Conservation (phyloP, 768 basidiomycete genomes). For the Pholiota conissans region DNA sequence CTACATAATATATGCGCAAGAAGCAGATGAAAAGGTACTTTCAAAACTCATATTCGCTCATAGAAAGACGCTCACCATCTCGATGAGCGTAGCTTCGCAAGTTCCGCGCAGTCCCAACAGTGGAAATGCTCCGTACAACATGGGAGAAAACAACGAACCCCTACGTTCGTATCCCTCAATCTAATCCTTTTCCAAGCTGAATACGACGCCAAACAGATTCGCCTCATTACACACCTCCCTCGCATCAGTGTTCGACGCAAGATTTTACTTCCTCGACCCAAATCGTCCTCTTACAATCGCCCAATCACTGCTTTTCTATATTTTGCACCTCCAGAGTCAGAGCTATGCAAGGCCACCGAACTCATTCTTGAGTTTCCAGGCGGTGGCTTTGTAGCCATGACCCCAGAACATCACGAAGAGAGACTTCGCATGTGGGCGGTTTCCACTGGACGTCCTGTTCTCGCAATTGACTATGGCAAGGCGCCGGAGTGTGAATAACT, state of each 20-base stretch:
- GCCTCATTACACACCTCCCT: constrained; percentile 66
- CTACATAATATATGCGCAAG: constrained; percentile 84
- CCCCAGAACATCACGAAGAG: constrained; percentile 95
- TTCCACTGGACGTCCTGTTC: constrained; percentile 72
- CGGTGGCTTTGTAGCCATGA: constrained; percentile 96
- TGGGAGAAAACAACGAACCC: constrained; percentile 99
- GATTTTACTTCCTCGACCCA: constrained; percentile 81
- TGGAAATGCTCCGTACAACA: constrained; percentile 92
- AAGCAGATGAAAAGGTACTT: constrained; percentile 91
- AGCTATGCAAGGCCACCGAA: constrained; percentile 69
- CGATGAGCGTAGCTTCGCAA: constrained; percentile 66
- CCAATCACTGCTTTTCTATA: constrained; percentile 85
- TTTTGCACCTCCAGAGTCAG: constrained; percentile 67
- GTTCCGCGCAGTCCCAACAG: constrained; percentile 90
- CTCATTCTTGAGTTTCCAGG: constrained; percentile 93
- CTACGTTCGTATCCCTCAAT: constrained; percentile 52
- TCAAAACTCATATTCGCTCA: neutral
- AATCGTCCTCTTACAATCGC: constrained; percentile 70
- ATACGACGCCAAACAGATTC: constrained; percentile 48
- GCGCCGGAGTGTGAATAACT: constrained; percentile 82
- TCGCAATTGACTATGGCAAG: constrained; percentile 94
- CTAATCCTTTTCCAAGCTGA: constrained; percentile 3
- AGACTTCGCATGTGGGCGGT: constrained; percentile 85
- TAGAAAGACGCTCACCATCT: neutral
- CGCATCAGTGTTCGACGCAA: constrained; percentile 64